phyloP scores from a whole-genome alignment of 768 basidiomycete species.

The Sarcomyxa edulis region DNA sequence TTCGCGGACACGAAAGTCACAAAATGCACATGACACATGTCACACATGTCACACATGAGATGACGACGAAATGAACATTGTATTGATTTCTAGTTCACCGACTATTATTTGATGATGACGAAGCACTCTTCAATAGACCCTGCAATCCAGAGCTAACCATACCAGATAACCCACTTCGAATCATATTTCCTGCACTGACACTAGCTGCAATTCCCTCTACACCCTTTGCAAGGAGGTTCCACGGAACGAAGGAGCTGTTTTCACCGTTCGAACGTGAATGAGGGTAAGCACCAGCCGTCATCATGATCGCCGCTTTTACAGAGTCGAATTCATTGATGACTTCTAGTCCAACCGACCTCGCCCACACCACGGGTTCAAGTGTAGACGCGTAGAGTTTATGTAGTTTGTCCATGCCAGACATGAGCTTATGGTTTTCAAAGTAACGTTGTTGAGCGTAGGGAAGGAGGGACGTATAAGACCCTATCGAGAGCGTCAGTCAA shows the following conservation, averaged over 20 bases:
- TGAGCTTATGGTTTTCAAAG: slow-evolving; percentile 77
- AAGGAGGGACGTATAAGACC: slow-evolving; percentile 67
- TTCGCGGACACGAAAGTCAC: too few species aligned
- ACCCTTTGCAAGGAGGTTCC: slow-evolving; percentile 36
- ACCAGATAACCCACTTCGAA: slow-evolving; percentile 20
- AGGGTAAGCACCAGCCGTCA: slow-evolving; percentile 54
- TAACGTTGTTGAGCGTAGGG: slow-evolving; percentile 83
- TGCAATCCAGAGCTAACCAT: slow-evolving; percentile 23
- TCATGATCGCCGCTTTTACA: slow-evolving; percentile 82
- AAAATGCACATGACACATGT: too few species aligned
- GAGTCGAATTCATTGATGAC: slow-evolving; percentile 85
- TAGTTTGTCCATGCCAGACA: slow-evolving; percentile 84
- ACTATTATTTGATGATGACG: too few species aligned
- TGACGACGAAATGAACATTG: too few species aligned
- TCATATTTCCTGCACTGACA: slow-evolving; percentile 22
- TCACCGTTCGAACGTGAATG: slow-evolving; percentile 2
- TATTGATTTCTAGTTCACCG: too few species aligned
- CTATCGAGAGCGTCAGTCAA: slow-evolving; percentile 29
- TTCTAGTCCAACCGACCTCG: slow-evolving; percentile 82
- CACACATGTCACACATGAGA: too few species aligned
- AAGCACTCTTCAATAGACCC: slow-evolving; percentile 20
- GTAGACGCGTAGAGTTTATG: slow-evolving; percentile 80
- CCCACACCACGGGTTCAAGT: slow-evolving; percentile 73
- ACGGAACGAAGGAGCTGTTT: slow-evolving; percentile 18
- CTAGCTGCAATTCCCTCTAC: slow-evolving; percentile 37